A percentile compares a stretch with the other conserved stretches of the same genome.
Conservation (phyloP, 805 yeast species). For the Pichia californica region DNA sequence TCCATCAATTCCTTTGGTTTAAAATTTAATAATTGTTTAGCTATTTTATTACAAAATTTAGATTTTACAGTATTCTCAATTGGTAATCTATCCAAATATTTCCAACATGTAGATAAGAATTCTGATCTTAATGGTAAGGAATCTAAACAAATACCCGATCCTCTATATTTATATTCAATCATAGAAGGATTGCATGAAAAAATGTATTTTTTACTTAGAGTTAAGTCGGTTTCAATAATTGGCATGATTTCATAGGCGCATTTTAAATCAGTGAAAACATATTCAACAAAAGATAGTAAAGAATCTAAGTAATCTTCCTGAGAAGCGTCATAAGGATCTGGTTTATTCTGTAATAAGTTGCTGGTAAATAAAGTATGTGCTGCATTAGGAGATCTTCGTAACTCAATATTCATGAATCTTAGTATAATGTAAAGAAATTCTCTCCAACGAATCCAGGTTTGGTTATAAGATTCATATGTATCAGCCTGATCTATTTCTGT, state of each 20-base stretch:
- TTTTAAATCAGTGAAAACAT: neutral
- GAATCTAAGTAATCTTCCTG: conserved; percentile 2
- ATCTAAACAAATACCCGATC: conserved; percentile 5
- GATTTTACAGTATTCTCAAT: neutral
- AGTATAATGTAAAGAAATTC: conserved; percentile 4
- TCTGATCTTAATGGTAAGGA: conserved; percentile 2
- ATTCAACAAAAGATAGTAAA: conserved; percentile 2
- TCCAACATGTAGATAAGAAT: conserved; percentile 2
- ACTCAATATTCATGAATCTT: conserved; percentile 4
- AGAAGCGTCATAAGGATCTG: neutral
- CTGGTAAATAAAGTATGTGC: neutral
- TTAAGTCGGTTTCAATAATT: conserved; percentile 7
- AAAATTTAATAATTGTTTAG: neutral
- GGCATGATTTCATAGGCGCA: neutral
- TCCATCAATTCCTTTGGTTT: neutral
- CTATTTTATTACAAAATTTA: neutral
- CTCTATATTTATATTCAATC: neutral
- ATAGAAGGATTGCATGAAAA: conserved; percentile 1
- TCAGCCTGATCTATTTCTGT: conserved; percentile 2
- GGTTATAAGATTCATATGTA: conserved; percentile 4
- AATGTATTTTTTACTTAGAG: conserved; percentile 1
- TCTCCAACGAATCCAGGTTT: conserved; percentile 11
- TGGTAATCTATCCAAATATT: neutral
- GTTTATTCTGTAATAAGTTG: no score
- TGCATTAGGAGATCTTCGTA: neutral